Evolutionary conservation across 179 eudicot genomes (phyloP).

Genomic region (Heliamphora pulchella): DNA sequence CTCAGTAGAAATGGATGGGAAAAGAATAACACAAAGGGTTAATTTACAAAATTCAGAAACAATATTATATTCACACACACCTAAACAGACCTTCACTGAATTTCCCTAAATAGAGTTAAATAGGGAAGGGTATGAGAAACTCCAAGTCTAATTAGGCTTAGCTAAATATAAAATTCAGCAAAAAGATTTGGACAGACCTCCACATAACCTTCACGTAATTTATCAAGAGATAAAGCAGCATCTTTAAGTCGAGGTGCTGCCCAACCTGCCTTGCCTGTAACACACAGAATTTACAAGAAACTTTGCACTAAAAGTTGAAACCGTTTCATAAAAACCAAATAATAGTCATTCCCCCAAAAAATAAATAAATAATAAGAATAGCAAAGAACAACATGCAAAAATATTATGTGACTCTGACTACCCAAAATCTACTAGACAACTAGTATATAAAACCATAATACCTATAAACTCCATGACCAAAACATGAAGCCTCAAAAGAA

Average conservation of each 20-base stretch:
- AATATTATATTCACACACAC: neutral
- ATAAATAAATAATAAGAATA: neutral
- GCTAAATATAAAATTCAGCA: neutral
- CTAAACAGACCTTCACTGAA: neutral
- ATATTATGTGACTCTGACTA: neutral
- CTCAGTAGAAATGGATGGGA: neutral
- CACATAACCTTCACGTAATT: constrained; percentile 78
- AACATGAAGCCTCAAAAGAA: constrained; percentile 83
- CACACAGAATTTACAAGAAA: constrained; percentile 5
- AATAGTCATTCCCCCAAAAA: neutral
- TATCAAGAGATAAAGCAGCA: constrained; percentile 81
- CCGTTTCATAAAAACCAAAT: neutral
- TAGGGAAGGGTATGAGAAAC: neutral
- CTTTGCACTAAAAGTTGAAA: constrained; percentile 1
- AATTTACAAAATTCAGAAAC: neutral
- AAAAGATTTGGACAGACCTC: constrained; percentile 44
- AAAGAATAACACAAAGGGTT: neutral
- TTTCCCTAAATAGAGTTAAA: neutral
- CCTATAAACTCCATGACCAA: constrained; percentile 97
- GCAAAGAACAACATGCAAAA: neutral
- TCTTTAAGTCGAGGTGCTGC: constrained; percentile 97
- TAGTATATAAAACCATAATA: constrained; percentile 20
- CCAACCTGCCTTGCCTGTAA: constrained; percentile 78
- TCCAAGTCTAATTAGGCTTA: neutral
- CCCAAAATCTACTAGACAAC: neutral